Evolutionary conservation across 129 eudicot species (phyloP).

Genomic region (Lactuca saligna): DNA sequence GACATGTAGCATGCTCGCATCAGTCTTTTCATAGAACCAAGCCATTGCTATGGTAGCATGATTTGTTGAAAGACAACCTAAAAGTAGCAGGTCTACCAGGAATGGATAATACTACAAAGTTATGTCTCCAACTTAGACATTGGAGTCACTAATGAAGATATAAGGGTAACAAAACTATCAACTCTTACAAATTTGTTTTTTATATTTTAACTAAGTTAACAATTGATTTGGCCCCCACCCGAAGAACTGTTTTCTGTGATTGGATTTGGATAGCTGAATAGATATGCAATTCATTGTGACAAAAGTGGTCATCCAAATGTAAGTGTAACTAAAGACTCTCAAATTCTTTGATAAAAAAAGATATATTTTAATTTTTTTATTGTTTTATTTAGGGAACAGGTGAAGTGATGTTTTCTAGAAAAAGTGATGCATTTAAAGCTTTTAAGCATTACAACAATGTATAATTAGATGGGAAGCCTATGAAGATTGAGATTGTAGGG

Average conservation of each 20-base stretch:
- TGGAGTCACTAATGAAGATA: slow-evolving; percentile 94
- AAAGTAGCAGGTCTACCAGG: slow-evolving; percentile 73
- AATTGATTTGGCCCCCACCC: slow-evolving; percentile 34
- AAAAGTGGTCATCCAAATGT: slow-evolving; percentile 89
- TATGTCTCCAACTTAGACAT: slow-evolving; percentile 73
- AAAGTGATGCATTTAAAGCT: slow-evolving; percentile 87
- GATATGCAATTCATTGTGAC: slow-evolving; percentile 90
- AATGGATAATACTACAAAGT: slow-evolving; percentile 68
- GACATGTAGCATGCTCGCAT: slow-evolving; percentile 59
- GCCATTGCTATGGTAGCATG: slow-evolving; percentile 77
- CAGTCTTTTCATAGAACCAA: slow-evolving; percentile 85
- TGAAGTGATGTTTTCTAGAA: slow-evolving; percentile 72
- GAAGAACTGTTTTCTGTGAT: slow-evolving; percentile 89
- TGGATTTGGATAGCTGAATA: slow-evolving; percentile 65
- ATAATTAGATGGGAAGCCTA: slow-evolving; percentile 85
- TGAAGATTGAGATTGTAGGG: slow-evolving; percentile 85
- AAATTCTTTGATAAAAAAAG: neutral
- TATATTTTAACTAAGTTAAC: slow-evolving; percentile 27
- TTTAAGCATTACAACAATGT: slow-evolving; percentile 73
- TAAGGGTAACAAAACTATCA: slow-evolving; percentile 69
- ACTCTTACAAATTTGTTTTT: slow-evolving; percentile 3
- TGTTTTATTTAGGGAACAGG: slow-evolving; percentile 68
- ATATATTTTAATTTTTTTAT: neutral
- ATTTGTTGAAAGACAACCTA: slow-evolving; percentile 81
- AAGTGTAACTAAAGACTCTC: slow-evolving; percentile 26